Evolutionary conservation across 768 basidiomycete genomes (phyloP), one percentile per base, ranked within the genome.

Genomic region (Tulasnella sp.): DNA sequence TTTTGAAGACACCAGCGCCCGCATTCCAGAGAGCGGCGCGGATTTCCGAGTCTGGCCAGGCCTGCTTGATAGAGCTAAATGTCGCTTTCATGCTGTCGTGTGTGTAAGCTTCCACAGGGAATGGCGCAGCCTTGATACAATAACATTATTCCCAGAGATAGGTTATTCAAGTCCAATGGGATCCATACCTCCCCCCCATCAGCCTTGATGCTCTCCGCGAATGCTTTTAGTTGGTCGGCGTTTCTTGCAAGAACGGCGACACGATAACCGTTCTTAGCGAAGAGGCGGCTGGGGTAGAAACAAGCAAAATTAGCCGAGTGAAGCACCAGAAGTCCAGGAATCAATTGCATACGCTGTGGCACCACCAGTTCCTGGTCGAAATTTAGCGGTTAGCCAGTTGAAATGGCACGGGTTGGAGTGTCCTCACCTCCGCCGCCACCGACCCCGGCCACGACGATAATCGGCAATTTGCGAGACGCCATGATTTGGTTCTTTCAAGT

Each of bases 1-100:
- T 86, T 82, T 91, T 91, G 86, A 88, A 91, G 15, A 88, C 81
- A 2, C 86, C 86, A 40, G 86, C 81, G 0, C 84, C 90, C 1
- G 85, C 87, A 79, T 93, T 93, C 83, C 87, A 93, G 15, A 93
- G 79, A 0, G 90, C 90, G 2, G 85, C 89, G 15, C 87, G 88
- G 52, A 92, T 85, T 37, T 83, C 84, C 77, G 86, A 86, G 38
- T 85, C 78, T 2, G 89, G 86, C 69, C 84, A 83, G 0, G 87
- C 83, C 79, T 85, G 84, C 39, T 86, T 84, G 76, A 93, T 85
- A 9, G 88, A 87, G 2, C 83, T 81, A 36, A 87, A 84, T 0
- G 86, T 84, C 76, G 89, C 89, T 29, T 85, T 77, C 42, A 86
- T 79, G 15, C 80, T 78, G 29, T 79, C 73, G 78, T 82, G 81